phyloP scores from a whole-genome alignment of 768 basidiomycete genomes.

The Boletellus ananas region DNA sequence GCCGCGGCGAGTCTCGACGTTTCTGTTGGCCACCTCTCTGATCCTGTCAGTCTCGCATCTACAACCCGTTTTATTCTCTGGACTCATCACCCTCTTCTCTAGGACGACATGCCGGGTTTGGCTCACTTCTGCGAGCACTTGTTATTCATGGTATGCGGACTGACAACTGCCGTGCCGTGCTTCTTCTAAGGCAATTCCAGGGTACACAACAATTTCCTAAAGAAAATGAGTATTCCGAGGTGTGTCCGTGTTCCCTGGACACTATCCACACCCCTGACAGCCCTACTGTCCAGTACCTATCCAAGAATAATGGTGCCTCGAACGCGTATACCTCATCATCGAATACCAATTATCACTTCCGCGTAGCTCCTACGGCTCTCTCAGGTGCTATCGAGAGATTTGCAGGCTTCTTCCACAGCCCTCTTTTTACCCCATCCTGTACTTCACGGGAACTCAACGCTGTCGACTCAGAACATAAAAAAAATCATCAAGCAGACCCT shows the following conservation, averaged over 20 bases:
- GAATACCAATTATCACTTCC: constrained; percentile 89
- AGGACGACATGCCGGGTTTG: constrained; percentile 88
- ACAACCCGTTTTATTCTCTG: background rate
- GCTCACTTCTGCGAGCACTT: constrained; percentile 97
- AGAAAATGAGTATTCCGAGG: constrained; percentile 94
- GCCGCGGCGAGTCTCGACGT: constrained; percentile 94
- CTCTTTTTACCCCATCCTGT: constrained; percentile 81
- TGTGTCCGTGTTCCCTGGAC: constrained; percentile 24
- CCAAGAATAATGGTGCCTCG: constrained; percentile 80
- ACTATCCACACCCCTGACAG: background rate
- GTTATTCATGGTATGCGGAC: constrained; percentile 78
- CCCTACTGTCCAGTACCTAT: constrained; percentile 48
- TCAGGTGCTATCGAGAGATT: constrained; percentile 72
- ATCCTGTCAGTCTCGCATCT: constrained; percentile 64
- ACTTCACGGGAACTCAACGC: constrained; percentile 90
- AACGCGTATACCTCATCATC: constrained; percentile 93
- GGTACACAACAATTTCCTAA: constrained; percentile 80
- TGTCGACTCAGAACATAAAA: constrained; percentile 96
- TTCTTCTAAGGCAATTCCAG: constrained; percentile 33
- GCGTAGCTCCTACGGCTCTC: constrained; percentile 59
- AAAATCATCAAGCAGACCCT: constrained; percentile 85
- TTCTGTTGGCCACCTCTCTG: constrained; percentile 87
- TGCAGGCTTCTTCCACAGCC: constrained; percentile 88
- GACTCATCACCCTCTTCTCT: background rate
- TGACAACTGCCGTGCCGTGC: background rate